Percentiles rank a stretch among this genome's conserved stretches.
These are phyloP conservation scores for Hygrophorus pudorinus DNA, from an alignment of 768 basidiomycete species.

Conservation along the genomic window DNA sequence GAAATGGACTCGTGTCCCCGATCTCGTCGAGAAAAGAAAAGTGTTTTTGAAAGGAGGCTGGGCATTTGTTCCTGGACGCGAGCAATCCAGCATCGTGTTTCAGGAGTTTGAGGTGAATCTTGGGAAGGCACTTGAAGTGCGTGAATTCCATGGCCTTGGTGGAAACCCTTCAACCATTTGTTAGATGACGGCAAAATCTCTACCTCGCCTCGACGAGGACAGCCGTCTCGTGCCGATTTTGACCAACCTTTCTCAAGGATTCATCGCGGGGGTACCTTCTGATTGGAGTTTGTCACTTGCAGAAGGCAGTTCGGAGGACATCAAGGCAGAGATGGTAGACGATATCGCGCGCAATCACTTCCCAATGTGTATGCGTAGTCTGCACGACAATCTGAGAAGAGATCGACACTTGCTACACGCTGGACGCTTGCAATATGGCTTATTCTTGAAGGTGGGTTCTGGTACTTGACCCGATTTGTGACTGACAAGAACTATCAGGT, in stretches of 20 bases:
- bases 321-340: slow-evolving; percentile 93
- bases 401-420: slow-evolving; percentile 90
- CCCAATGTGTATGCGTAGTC: slow-evolving; percentile 89
- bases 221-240: slow-evolving; percentile 83
- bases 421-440: slow-evolving; percentile 81
- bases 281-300: slow-evolving; percentile 59
- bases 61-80: slow-evolving; percentile 78
- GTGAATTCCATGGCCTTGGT: slow-evolving; percentile 7
- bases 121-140: slow-evolving; percentile 67
- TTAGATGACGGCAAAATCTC: slow-evolving; percentile 74
- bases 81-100: slow-evolving; percentile 78
- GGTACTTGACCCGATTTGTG: slow-evolving; percentile 1
- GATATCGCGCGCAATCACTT: slow-evolving; percentile 80
- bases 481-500: slow-evolving; percentile 40
- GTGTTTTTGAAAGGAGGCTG: slow-evolving; percentile 73
- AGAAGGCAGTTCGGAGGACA: slow-evolving; percentile 45
- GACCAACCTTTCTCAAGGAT: slow-evolving; percentile 86
- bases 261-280: slow-evolving; percentile 82
- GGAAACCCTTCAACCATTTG: slow-evolving; percentile 1
- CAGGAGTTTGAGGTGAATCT: slow-evolving; percentile 75
- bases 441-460: slow-evolving; percentile 81
- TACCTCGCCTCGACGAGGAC: slow-evolving; percentile 92
- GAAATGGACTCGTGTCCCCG: slow-evolving; percentile 92
- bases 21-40: slow-evolving; percentile 73
- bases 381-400: slow-evolving; percentile 68